Percentiles rank a stretch among this genome's conserved stretches.
Evolutionary conservation across 2,329 filamentous ascomycete species (phyloP).

Genomic region (Phialophora verrucosa): DNA sequence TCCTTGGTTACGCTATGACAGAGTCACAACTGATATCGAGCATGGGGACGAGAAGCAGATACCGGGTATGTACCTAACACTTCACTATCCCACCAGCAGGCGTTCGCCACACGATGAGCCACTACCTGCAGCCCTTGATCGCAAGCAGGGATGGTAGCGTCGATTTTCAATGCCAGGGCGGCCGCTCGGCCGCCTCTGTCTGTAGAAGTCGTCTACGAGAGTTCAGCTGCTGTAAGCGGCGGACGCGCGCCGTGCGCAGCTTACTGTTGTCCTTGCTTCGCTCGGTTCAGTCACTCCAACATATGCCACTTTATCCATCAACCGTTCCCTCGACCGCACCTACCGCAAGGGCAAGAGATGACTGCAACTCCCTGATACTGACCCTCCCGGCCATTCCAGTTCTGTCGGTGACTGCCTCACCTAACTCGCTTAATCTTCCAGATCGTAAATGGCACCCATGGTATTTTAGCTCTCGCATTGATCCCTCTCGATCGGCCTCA

Average conservation of each 20-base stretch:
- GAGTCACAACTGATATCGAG: conserved; percentile 7
- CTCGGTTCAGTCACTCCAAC: too few relatives aligned
- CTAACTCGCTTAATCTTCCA: too few relatives aligned
- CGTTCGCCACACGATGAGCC: conserved; percentile 37
- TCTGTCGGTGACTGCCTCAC: too few relatives aligned
- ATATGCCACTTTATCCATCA: too few relatives aligned
- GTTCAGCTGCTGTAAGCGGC: conserved; percentile 43
- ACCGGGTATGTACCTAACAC: neutral
- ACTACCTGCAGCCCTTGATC: conserved; percentile 59
- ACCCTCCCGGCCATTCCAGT: too few relatives aligned
- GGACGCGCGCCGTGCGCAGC: conserved; percentile 44
- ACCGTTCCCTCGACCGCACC: too few relatives aligned
- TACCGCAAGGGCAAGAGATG: too few relatives aligned
- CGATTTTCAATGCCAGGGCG: conserved; percentile 50
- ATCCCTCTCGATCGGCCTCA: neutral
- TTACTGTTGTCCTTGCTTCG: conserved; percentile 38
- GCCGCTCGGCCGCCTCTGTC: conserved; percentile 52
- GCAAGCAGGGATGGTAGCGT: conserved; percentile 61
- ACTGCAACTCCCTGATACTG: too few relatives aligned
- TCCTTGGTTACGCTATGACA: neutral
- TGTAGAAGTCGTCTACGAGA: conserved; percentile 57
- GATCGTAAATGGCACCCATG: too few relatives aligned
- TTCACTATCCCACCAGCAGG: conserved; percentile 3
- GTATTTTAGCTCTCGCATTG: too few relatives aligned
- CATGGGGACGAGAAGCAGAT: conserved; percentile 3